Conservation (phyloP, 495 filamentous ascomycete species). For the Chlorociboria aeruginascens region DNA sequence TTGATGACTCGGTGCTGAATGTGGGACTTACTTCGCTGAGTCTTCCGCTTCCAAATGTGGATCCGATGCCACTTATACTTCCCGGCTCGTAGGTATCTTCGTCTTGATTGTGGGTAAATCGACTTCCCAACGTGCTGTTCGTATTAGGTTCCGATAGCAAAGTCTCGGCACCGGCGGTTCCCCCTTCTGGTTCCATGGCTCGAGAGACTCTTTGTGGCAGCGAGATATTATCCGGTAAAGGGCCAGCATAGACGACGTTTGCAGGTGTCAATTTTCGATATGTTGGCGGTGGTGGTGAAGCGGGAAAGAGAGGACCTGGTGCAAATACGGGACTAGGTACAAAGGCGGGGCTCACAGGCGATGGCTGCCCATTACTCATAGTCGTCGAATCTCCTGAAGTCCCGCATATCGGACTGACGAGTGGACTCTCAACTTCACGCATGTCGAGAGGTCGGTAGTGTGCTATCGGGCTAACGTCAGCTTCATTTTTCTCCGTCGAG, state of each 20-base stretch:
- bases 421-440: slow-evolving; percentile 4
- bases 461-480: slow-evolving; percentile 24
- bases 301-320: slow-evolving; percentile 7
- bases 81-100: not conserved
- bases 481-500: slow-evolving; percentile 24
- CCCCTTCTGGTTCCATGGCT: slow-evolving; percentile 23
- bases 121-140: slow-evolving; percentile 33
- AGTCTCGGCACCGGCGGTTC: slow-evolving; percentile 14
- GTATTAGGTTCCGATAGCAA: slow-evolving; percentile 14
- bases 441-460: slow-evolving; percentile 24
- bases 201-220: slow-evolving; percentile 29
- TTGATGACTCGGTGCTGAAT: not conserved
- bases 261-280: slow-evolving; percentile 30
- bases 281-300: slow-evolving; percentile 28
- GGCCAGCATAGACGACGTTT: slow-evolving; percentile 37
- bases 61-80: slow-evolving; percentile 5
- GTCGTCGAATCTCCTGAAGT: slow-evolving; percentile 1
- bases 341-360: slow-evolving; percentile 13
- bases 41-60: slow-evolving; percentile 3
- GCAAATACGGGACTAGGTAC: slow-evolving; percentile 8
- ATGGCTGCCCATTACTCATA: slow-evolving; percentile 4
- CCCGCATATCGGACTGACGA: slow-evolving; percentile 8
- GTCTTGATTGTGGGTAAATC: slow-evolving; percentile 35
- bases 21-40: not conserved
- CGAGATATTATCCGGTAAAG: slow-evolving; percentile 35